Percentiles rank a stretch among this genome's conserved stretches.
phyloP scores from a whole-genome alignment of 2,329 filamentous ascomycete genomes.

The Geosmithia flava region DNA sequence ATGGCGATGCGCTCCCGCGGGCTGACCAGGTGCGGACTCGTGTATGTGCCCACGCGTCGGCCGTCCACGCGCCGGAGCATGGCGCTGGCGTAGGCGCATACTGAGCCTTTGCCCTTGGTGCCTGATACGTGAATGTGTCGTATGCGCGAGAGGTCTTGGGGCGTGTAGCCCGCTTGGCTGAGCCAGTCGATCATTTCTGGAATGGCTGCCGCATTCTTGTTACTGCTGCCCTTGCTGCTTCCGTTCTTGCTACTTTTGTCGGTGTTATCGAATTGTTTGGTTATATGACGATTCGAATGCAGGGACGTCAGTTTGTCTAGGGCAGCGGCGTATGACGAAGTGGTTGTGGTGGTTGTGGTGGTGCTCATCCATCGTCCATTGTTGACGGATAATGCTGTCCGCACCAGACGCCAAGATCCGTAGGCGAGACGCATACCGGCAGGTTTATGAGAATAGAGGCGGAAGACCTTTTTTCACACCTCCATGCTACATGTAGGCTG shows the following conservation, averaged over 20 bases:
- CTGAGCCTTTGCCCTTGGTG: slow-evolving; percentile 90
- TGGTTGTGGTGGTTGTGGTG: background rate
- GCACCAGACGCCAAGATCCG: too few species aligned
- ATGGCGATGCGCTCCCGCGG: slow-evolving; percentile 79
- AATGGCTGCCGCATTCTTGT: slow-evolving; percentile 61
- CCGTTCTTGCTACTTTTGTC: slow-evolving; percentile 23
- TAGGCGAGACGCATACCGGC: too few species aligned
- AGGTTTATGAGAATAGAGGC: too few species aligned
- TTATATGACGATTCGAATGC: slow-evolving; percentile 65
- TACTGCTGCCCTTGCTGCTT: slow-evolving; percentile 23
- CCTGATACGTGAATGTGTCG: slow-evolving; percentile 72
- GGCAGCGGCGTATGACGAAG: slow-evolving; percentile 44
- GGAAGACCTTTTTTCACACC: too few species aligned
- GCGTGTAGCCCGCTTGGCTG: slow-evolving; percentile 59
- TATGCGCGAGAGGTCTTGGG: slow-evolving; percentile 26
- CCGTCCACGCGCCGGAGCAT: slow-evolving; percentile 42
- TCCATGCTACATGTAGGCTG: too few species aligned
- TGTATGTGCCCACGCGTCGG: slow-evolving; percentile 58
- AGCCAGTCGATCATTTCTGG: slow-evolving; percentile 77
- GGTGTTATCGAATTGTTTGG: slow-evolving; percentile 29
- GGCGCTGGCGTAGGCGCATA: slow-evolving; percentile 70
- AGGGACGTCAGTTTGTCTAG: slow-evolving; percentile 63
- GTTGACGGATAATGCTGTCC: background rate
- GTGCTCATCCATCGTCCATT: background rate
- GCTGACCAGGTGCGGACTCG: slow-evolving; percentile 73